Evolutionary conservation across 768 basidiomycete species (phyloP).

Genomic region (Psilocybe cyanescens): DNA sequence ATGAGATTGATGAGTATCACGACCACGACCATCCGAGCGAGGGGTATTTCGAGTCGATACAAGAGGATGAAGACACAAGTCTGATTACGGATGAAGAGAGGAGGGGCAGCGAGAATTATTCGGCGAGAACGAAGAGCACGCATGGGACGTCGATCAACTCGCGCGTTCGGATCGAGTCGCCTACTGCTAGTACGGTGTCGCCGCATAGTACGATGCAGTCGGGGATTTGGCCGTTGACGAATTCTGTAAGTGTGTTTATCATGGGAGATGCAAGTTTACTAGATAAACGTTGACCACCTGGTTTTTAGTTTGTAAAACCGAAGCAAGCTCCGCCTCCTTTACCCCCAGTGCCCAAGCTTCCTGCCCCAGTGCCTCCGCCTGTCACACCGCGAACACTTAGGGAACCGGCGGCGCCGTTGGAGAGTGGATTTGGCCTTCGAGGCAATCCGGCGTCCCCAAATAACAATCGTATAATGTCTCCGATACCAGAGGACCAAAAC

Average conservation of each 20-base stretch:
- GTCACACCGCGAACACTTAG: neutral
- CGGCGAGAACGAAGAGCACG: constrained; percentile 1
- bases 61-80: constrained; percentile 13
- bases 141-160: constrained; percentile 19
- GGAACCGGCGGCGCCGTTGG: neutral
- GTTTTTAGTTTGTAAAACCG: neutral
- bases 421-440: neutral
- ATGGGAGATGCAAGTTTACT: no score
- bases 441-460: neutral
- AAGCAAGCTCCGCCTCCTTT: neutral
- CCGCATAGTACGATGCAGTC: constrained; percentile 6
- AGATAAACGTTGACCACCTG: neutral
- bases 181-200: constrained; percentile 17
- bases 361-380: constrained; percentile 10
- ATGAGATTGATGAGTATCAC: neutral
- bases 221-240: neutral
- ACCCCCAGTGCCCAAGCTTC: constrained; percentile 10
- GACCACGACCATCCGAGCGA: neutral
- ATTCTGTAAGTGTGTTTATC: neutral
- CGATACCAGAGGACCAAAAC: constrained; percentile 5
- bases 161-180: constrained; percentile 17
- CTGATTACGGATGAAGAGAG: constrained; percentile 15
- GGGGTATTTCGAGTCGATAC: neutral
- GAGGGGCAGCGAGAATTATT: constrained; percentile 1
- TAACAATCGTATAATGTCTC: constrained; percentile 2